phyloP scores from a whole-genome alignment of 352 stramenopile species.

The Pythium sp. region DNA sequence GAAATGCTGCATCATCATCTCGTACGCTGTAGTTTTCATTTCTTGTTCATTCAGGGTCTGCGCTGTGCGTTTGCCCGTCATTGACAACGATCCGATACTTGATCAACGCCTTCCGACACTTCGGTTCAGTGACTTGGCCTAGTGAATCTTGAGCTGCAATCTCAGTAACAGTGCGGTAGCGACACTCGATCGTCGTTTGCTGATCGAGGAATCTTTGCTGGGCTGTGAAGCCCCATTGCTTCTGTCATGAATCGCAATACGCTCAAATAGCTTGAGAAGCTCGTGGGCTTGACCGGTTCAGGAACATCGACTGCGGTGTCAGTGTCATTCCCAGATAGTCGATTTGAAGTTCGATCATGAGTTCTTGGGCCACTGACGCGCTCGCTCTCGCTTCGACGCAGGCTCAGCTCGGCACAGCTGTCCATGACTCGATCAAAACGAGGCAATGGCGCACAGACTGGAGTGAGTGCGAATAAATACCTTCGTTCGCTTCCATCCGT shows the following conservation, averaged over 20 bases:
- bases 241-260: neutral
- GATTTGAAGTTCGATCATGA: neutral
- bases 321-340: neutral
- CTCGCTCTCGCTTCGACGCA: neutral
- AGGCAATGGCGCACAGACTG: neutral
- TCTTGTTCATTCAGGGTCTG: neutral
- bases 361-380: neutral
- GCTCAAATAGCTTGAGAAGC: neutral
- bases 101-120: neutral
- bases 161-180: neutral
- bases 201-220: neutral
- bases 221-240: neutral
- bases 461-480: neutral
- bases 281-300: neutral
- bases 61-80: neutral
- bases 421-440: neutral
- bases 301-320: neutral
- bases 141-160: neutral
- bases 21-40: constrained; percentile 7
- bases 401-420: neutral
- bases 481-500: neutral
- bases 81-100: neutral
- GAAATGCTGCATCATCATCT: constrained; percentile 18
- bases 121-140: neutral
- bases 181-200: neutral